Conservation (phyloP, 306 rosid species). For the Heteromeles arbutifolia region DNA sequence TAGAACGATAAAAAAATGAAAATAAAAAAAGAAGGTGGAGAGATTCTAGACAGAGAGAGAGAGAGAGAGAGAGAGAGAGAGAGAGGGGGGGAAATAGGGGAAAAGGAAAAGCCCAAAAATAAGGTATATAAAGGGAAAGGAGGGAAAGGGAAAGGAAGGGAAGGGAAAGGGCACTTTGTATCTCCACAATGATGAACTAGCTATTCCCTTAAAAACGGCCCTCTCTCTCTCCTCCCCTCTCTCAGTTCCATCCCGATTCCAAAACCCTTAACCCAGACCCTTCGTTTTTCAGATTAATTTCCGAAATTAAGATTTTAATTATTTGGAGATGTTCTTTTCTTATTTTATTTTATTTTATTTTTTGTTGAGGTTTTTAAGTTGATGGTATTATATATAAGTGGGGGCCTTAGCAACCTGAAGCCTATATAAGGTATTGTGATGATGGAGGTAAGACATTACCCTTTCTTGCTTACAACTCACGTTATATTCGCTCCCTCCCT, state of each 20-base stretch:
- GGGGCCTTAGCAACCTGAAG: neutral
- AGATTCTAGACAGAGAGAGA: constrained; percentile 31
- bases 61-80: constrained; percentile 19
- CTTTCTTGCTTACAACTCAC: constrained; percentile 34
- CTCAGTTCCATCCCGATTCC: neutral
- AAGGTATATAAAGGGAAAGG: constrained; percentile 28
- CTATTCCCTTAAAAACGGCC: neutral
- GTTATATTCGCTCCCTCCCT: constrained; percentile 10
- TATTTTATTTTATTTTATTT: neutral
- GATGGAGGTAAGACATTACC: neutral
- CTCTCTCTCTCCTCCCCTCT: neutral
- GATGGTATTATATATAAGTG: neutral
- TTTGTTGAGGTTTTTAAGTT: neutral
- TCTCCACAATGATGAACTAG: constrained; percentile 19
- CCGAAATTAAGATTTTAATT: neutral
- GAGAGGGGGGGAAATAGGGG: constrained; percentile 11
- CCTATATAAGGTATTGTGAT: neutral
- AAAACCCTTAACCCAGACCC: neutral
- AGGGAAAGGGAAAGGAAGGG: no score
- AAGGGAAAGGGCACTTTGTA: constrained; percentile 7
- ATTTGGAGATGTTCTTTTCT: neutral
- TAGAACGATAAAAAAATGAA: neutral
- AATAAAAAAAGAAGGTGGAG: constrained; percentile 5
- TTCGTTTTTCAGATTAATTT: neutral
- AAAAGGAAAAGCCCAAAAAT: constrained; percentile 4